Evolutionary conservation across 352 stramenopile genomes (phyloP), one percentile per base, ranked within the genome.

Genomic region (Phytophthora hybrid): DNA sequence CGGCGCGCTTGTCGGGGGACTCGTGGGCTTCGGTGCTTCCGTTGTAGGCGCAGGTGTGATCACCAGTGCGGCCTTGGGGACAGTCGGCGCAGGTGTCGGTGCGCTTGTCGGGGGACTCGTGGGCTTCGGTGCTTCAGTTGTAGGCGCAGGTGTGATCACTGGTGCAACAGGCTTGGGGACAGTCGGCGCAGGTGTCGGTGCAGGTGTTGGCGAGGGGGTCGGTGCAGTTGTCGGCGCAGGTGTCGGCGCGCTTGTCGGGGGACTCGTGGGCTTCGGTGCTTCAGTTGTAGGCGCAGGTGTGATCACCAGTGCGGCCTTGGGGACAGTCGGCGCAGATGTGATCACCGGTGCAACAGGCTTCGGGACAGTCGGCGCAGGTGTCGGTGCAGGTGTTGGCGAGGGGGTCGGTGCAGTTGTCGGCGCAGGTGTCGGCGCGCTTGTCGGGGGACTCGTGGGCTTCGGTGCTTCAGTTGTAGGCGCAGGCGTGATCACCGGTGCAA

Each of bases 391-490:
- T 26, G 23, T 26, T n/a, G n/a, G n/a, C n/a, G n/a, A n/a, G n/a
- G n/a, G n/a, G n/a, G n/a, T n/a, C n/a, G n/a, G n/a, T n/a, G n/a
- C n/a, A n/a, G n/a, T n/a, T n/a, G n/a, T 26, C 23, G 23, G 23
- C 23, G 23, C 23, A 26, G 23, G 23, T 26, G 23, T 26, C 23
- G 23, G 23, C 23, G 23, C 55, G 19, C 6, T 9, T 18, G 59
- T 21, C 11, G 34, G 10, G 3, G 34, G 34, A 4, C 11, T 10
- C 34, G 9, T 14, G 9, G 34, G 9, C 34, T 41, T 41, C 37
- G 51, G 26, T 5, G 69, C 19, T 26, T 63, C 3, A 1, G 70
- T 70, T 1, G 67, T 56, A 26, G 73, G 66, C 1, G 69, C 46
- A 6, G 70, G 60, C 0, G 69, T 76, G 23, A 26, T 26, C 23